A percentile compares a stretch with the other conserved stretches of the same genome.
These are phyloP conservation scores for Roridomyces roridus DNA, from an alignment of 768 basidiomycete species.

Conservation along the genomic window DNA sequence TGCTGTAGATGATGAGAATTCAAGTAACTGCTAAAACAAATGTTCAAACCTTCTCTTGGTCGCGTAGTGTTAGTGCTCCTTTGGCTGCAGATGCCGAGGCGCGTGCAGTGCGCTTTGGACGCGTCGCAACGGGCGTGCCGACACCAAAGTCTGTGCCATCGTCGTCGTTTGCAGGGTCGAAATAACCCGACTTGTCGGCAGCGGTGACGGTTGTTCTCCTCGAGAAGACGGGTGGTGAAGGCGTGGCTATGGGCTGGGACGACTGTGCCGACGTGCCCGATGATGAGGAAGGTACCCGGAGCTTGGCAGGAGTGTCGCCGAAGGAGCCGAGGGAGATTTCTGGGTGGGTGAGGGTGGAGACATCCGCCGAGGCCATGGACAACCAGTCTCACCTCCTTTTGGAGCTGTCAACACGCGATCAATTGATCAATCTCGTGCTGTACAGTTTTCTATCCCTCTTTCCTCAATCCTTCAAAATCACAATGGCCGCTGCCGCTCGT, in stretches of 20 bases:
- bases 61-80: conserved; percentile 79
- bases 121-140: conserved; percentile 55
- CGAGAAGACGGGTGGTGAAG: conserved; percentile 24
- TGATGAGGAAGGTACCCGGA: conserved; percentile 24
- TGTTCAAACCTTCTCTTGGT: conserved; percentile 96
- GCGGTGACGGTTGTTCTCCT: conserved; percentile 14
- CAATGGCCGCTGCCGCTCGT: too few species aligned
- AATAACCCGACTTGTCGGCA: conserved; percentile 20
- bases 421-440: too few species aligned
- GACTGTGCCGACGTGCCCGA: conserved; percentile 25
- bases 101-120: conserved; percentile 50
- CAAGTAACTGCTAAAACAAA: conserved; percentile 3
- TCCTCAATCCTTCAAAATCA: too few species aligned
- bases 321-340: conserved; percentile 26
- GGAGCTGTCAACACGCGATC: too few species aligned
- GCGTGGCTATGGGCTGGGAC: conserved; percentile 22
- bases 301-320: conserved; percentile 25
- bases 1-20: conserved; percentile 56
- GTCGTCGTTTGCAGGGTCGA: conserved; percentile 14
- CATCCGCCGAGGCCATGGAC: too few species aligned
- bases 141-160: conserved; percentile 36
- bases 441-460: too few species aligned
- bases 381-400: too few species aligned
- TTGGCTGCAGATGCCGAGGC: conserved; percentile 46
- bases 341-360: conserved; percentile 11